These are phyloP conservation scores for Lasiodiplodia sp. DNA, from an alignment of 2,329 filamentous ascomycete species.

Conservation along the genomic window DNA sequence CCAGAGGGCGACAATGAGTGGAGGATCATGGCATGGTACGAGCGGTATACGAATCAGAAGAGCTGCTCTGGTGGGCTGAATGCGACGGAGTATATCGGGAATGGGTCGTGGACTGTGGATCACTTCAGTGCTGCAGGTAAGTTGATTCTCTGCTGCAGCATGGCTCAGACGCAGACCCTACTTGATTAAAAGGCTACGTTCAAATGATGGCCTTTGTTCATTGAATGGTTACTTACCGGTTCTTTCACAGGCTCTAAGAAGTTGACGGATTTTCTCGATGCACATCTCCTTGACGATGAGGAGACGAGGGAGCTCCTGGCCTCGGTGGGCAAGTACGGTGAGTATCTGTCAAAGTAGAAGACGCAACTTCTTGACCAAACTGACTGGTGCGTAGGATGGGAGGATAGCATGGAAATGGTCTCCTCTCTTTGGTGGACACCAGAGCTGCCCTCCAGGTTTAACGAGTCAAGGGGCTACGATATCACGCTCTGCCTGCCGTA, in stretches of 20 bases:
- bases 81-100: conserved; percentile 40
- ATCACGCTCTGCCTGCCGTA: conserved; percentile 43
- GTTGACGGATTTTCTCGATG: conserved; percentile 45
- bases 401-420: conserved; percentile 44
- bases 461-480: conserved; percentile 38
- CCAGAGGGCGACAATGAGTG: conserved; percentile 32
- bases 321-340: conserved; percentile 42
- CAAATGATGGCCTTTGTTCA: not conserved
- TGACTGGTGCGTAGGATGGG: conserved; percentile 37
- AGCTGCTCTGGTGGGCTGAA: conserved; percentile 33
- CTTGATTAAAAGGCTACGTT: not conserved
- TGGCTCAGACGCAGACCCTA: no score
- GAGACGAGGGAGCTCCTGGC: conserved; percentile 31
- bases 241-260: not conserved
- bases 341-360: not conserved
- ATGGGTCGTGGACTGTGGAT: conserved; percentile 45
- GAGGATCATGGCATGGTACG: conserved; percentile 36
- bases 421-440: conserved; percentile 39
- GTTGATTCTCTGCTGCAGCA: conserved; percentile 17
- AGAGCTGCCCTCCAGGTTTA: conserved; percentile 36
- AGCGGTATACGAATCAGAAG: conserved; percentile 35
- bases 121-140: conserved; percentile 41
- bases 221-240: not conserved
- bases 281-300: conserved; percentile 39
- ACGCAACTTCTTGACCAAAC: not conserved